These are phyloP conservation scores for Cubamyces lactineus DNA, from an alignment of 768 basidiomycete genomes.

Conservation along the genomic window DNA sequence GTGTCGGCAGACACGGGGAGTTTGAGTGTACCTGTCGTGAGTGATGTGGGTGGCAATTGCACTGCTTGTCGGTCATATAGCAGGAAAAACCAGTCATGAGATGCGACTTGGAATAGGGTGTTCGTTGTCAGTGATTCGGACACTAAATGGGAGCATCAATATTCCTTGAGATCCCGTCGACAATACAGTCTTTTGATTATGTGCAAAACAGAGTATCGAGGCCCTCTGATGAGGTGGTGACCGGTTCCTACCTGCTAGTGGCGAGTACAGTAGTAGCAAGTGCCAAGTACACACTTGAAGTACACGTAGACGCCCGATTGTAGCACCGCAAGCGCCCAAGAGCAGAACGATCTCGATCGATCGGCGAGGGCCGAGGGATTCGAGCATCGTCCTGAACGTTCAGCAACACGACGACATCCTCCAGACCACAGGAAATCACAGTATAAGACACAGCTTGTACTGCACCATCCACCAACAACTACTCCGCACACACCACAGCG, in stretches of 20 bases:
- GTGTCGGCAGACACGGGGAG: conserved; percentile 6
- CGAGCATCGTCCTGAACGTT: conserved; percentile 24
- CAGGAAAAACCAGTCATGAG: conserved; percentile 7
- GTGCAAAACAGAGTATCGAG: too few species aligned
- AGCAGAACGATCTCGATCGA: not conserved
- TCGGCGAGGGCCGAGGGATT: conserved; percentile 15
- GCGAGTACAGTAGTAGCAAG: too few species aligned
- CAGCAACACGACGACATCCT: not conserved
- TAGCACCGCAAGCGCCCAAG: not conserved
- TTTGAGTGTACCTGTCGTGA: not conserved
- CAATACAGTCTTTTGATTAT: too few species aligned
- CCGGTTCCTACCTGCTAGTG: not conserved
- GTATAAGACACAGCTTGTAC: not conserved
- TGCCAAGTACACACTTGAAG: too few species aligned
- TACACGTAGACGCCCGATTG: too few species aligned
- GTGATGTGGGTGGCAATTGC: not conserved
- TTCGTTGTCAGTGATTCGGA: too few species aligned
- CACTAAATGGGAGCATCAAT: too few species aligned
- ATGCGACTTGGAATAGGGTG: not conserved
- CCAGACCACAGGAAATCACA: not conserved
- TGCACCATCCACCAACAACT: not conserved
- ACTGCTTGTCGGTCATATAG: not conserved
- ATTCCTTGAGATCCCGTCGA: too few species aligned
- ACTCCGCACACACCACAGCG: not conserved
- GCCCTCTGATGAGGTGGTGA: not conserved